Evolutionary conservation across 2,329 filamentous ascomycete genomes (phyloP), one percentile per base, ranked within the genome.

Genomic region (Macrophomina pseudophaseolina): DNA sequence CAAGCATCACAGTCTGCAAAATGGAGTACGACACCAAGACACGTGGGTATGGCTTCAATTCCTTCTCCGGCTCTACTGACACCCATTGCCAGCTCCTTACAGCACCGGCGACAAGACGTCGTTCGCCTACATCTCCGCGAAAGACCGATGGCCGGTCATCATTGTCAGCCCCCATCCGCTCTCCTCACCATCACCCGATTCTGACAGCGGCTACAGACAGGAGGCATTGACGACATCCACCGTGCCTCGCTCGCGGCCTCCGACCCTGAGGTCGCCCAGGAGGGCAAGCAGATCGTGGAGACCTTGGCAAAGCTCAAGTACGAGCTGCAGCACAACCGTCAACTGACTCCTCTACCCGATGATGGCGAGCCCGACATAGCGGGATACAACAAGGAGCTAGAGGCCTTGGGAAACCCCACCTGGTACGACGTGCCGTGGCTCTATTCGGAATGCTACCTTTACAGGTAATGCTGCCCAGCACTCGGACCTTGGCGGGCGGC

Each of bases 191-290:
- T 52, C n/a, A 18, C 33, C 9, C 9, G 33, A 59, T 32, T 6
- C n/a, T 49, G 12, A 48, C 58, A 28, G 23, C 23, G 23, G 58
- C 4, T 6, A 54, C 28, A 96, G 92, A 98, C 95, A 16, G 88
- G 93, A 76, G 92, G 91, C 66, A 95, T 99, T 74, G 94, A 99
- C 77, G 94, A 98, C 78, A 85, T 97, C n/a, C 93, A 97, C 81
- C 91, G 91, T 63, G 85, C 91, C 7, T 86, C 90, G 4, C 82
- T 83, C 40, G 80, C 83, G 67, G 82, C 83, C 63, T 83, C 86
- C 42, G 87, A 92, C 62, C 79, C 88, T 9, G 85, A 87, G 67
- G 91, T 90, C 75, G 80, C 84, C 40, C 86, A 86, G 30, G 95
- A 98, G 78, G 95, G 95, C 73, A 97, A 97, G 83, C 84, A 83